Base-by-base conservation (phyloP, 495 filamentous ascomycete species). In the Penicillium antarcticum region DNA sequence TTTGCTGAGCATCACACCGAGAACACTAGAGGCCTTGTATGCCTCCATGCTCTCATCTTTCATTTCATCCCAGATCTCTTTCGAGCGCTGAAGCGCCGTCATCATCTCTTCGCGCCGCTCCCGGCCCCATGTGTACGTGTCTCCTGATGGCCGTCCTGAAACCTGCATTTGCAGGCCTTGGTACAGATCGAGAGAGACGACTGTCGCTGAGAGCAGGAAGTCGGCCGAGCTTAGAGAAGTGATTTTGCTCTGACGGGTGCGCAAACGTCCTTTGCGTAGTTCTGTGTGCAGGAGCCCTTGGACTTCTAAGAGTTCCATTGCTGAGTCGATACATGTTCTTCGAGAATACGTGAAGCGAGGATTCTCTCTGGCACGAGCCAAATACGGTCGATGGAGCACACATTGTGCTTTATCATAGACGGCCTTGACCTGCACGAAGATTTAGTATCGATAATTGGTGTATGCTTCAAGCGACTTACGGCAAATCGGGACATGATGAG, bases 321-420 rank as follows among this genome's bases (percentile, higher is more conserved):
- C 89, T 1, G 91, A 87, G 56, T 96, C 90, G 46, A 97, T 87
- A 53, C 91, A 95, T 29, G 85, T 88, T 43, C 85, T 84, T 13
- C 92, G 83, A 5, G 89, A 96, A 59, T 91, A 87, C 11, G 86
- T 83, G 55, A 92, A 96, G 4, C 89, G 78, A 17, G 84, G 80
- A 63, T 92, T 92, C 52, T 87, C 79, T n/a, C 88, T 78, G 6
- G 91, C 87, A 43, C 84, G 80, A 13, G 80, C 73, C 55, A 96
- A 78, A 63, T 92, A 97, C 50, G 88, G 90, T 19, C 91, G 82
- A 66, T 98, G 95, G 17, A 98, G 81, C 24, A 95, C 84, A 51
- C 86, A 90, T 62, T 95, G 80, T 12, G 88, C 85, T 69, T 95
- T 96, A 59, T 95, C 84, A 61, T 88, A 94, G n/a, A 97, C 69